Base-by-base conservation (phyloP, 2,329 filamentous ascomycete genomes). In the Hysterium pulicare region DNA sequence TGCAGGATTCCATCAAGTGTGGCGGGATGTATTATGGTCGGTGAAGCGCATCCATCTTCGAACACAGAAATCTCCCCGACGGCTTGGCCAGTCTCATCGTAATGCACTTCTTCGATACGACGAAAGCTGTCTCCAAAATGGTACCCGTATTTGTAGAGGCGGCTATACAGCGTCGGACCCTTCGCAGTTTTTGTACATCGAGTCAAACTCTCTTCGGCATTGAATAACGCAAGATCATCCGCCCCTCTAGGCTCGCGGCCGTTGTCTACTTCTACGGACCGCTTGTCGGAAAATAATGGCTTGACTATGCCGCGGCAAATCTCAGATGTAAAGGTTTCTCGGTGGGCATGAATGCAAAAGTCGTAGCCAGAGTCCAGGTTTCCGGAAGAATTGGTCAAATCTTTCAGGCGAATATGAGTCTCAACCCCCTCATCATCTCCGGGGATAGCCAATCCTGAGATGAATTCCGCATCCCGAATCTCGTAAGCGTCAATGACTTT, bases 1-100 rank as follows among this genome's bases (percentile, higher is more conserved):
- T 28, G 24, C 24, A 28, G 13, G 24, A 28, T 28, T 8, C 8
- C 24, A 13, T 28, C 24, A 28, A 28, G 24, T 7, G 24, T 28
- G 24, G 8, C 7, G 13, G 24, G 24, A 28, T 28, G 24, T 8
- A 28, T 28, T 7, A 28, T 28, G 24, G 7, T 7, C 24, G 24
- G 24, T 28, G 7, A 26, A 22, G n/a, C 5, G 19, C n/a, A 5
- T 20, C 35, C 11, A 22, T 19, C 32, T 20, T 34, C n/a, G n/a
- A n/a, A n/a, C n/a, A n/a, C 17, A 34, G 32, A 22, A 26, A n/a
- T n/a, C n/a, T 39, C 20, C 42, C 42, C 19, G 44, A 28, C 3
- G 44, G 44, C 5, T 41, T 41, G 28, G n/a, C n/a, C n/a, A n/a
- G n/a, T n/a, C n/a, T n/a, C 21, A 47, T 9, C 36, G 17, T 13